These are phyloP conservation scores for Tylopilus vinaceipallidus DNA, from an alignment of 768 basidiomycete genomes.

Conservation along the genomic window DNA sequence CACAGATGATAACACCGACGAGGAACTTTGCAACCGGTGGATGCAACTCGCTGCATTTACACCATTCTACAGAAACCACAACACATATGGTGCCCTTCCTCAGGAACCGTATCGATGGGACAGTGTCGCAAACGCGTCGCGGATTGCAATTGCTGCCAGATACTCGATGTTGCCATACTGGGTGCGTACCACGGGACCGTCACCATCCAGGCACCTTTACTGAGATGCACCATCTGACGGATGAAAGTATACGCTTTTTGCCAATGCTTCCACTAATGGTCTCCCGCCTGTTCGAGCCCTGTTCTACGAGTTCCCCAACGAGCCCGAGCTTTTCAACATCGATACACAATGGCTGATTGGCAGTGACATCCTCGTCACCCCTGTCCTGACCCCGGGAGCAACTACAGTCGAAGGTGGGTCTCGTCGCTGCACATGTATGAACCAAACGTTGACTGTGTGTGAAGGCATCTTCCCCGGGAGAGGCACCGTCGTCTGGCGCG, in stretches of 20 bases:
- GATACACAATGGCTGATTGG: slow-evolving; percentile 76
- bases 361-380: slow-evolving; percentile 68
- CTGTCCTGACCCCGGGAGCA: slow-evolving; percentile 67
- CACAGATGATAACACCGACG: slow-evolving; percentile 59
- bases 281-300: slow-evolving; percentile 73
- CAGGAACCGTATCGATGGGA: slow-evolving; percentile 85
- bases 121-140: slow-evolving; percentile 70
- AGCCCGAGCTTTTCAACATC: slow-evolving; percentile 58
- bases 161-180: slow-evolving; percentile 79
- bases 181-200: slow-evolving; percentile 49
- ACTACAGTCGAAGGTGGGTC: slow-evolving; percentile 60
- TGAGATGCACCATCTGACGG: neutral
- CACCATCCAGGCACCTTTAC: neutral
- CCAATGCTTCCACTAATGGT: slow-evolving; percentile 59
- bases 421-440: neutral
- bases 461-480: slow-evolving; percentile 65
- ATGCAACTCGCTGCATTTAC: slow-evolving; percentile 83
- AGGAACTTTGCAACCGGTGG: slow-evolving; percentile 83
- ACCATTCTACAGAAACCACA: slow-evolving; percentile 84
- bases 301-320: slow-evolving; percentile 76
- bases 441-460: neutral
- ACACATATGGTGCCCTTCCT: slow-evolving; percentile 58
- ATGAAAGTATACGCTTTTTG: slow-evolving; percentile 67
- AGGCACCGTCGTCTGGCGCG: slow-evolving; percentile 59
- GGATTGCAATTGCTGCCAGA: slow-evolving; percentile 66